Base-by-base conservation (phyloP, 2,329 filamentous ascomycete genomes). In the Apiospora hydei region DNA sequence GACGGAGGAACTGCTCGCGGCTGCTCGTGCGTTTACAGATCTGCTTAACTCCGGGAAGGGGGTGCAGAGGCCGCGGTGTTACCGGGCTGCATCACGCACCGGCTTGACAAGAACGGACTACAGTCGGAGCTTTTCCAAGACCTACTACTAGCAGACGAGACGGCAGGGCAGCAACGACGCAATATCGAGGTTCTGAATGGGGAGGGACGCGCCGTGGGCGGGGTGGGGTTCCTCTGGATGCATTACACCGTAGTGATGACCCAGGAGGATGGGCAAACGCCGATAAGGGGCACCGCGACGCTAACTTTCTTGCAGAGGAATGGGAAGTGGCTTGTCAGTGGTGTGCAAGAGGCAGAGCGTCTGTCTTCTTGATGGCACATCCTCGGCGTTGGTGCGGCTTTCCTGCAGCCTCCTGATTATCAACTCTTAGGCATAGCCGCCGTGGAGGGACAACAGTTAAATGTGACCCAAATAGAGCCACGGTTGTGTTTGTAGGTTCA, bases 181-280 rank as follows among this genome's bases (percentile, higher is more conserved):
- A 41, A 34, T 18, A 10, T 41, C 34, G 57, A 64, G 3, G 57
- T 64, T 18, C 57, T 64, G 21, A 34, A 64, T 14, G 57, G 57
- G 34, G 57, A 64, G 18, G 57, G 57, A 7, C 57, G 57, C 11
- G 57, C n/a, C 8, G 57, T 41, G 57, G 57, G 34, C 10, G 57
- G 57, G 57, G 34, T 64, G 34, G 57, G 57, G 4, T n/a, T 64
- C 10, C 57, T 64, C 18, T 64, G 57, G 57, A 24, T 64, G 57
- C 57, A 41, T n/a, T 64, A 64, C 13, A 41, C 57, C 1, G 57
- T 64, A 4, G 34, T 18, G 30, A 41, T 4, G 18, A 3, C 34
- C 57, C 16, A 14, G 16, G 14, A 10, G 26, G 49, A 51, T 24
- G 57, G 10, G 3, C 57, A 38, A 14, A 41, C 18, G 8, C 24